A percentile compares a stretch with the other conserved stretches of the same genome.
These are phyloP conservation scores for Russula griseocarnosa DNA, from an alignment of 768 basidiomycete genomes.

Conservation along the genomic window DNA sequence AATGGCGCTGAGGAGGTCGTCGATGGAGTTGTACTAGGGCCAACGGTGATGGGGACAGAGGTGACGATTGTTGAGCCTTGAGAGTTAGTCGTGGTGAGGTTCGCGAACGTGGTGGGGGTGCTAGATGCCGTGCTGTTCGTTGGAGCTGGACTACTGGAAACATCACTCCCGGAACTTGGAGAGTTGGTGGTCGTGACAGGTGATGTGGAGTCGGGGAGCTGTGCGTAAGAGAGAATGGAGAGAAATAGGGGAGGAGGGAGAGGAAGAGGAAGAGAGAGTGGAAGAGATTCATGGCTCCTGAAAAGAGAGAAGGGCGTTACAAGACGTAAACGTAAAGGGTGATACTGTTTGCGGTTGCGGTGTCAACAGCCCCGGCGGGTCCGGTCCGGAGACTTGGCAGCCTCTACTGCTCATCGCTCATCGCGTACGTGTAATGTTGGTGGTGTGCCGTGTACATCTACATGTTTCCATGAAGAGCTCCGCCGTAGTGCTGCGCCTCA, in stretches of 20 bases:
- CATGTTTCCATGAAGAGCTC: too few relatives aligned
- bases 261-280: not conserved
- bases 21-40: not conserved
- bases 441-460: too few relatives aligned
- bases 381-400: not conserved
- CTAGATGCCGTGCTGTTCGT: not conserved
- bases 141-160: not conserved
- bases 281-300: not conserved
- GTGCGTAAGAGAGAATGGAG: not conserved
- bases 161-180: not conserved
- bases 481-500: too few relatives aligned
- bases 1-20: constrained; percentile 17
- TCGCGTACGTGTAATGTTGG: too few relatives aligned
- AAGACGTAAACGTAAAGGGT: too few relatives aligned
- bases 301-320: not conserved
- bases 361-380: not conserved
- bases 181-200: too few relatives aligned
- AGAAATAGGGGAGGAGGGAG: not conserved
- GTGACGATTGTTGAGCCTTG: constrained; percentile 23
- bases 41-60: constrained; percentile 26
- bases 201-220: not conserved
- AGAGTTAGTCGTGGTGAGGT: constrained; percentile 24
- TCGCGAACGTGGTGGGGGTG: constrained; percentile 6
- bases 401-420: too few relatives aligned
- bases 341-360: too few relatives aligned